These are phyloP conservation scores for Myxozyma udenii DNA, from an alignment of 805 yeast genomes.

Conservation along the genomic window DNA sequence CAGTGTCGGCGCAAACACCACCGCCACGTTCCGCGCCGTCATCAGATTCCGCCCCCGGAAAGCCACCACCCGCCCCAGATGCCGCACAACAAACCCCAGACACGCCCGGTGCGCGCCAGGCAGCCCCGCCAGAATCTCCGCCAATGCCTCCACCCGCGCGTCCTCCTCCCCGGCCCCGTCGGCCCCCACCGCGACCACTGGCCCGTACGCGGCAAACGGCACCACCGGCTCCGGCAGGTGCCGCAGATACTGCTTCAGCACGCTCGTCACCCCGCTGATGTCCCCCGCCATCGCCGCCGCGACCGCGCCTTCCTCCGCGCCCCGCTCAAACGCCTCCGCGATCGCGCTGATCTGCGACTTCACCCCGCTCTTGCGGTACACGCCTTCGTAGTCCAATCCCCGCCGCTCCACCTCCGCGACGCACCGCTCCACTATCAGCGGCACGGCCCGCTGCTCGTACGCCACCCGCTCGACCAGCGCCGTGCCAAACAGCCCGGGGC, in stretches of 20 bases:
- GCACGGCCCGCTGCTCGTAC: conserved; percentile 61
- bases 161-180: conserved; percentile 31
- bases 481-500: conserved; percentile 38
- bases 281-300: conserved; percentile 52
- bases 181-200: conserved; percentile 51
- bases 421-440: conserved; percentile 69
- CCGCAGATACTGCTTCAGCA: conserved; percentile 81
- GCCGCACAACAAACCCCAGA: conserved; percentile 56
- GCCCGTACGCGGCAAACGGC: conserved; percentile 64
- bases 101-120: conserved; percentile 68
- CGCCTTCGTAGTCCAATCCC: conserved; percentile 78
- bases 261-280: conserved; percentile 80
- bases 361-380: conserved; percentile 87
- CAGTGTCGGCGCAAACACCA: conserved; percentile 92
- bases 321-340: conserved; percentile 41
- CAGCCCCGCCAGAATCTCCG: conserved; percentile 46
- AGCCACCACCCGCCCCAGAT: conserved; percentile 58
- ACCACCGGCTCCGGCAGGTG: conserved; percentile 82
- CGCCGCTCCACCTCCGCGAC: conserved; percentile 70
- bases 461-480: conserved; percentile 62
- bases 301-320: conserved; percentile 1
- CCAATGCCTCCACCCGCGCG: conserved; percentile 28
- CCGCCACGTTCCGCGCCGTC: conserved; percentile 77
- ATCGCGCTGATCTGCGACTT: conserved; percentile 58
- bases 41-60: conserved; percentile 64